These are phyloP conservation scores for Pseudogymnoascus sp. DNA, from an alignment of 2,329 filamentous ascomycete genomes.

Conservation along the genomic window DNA sequence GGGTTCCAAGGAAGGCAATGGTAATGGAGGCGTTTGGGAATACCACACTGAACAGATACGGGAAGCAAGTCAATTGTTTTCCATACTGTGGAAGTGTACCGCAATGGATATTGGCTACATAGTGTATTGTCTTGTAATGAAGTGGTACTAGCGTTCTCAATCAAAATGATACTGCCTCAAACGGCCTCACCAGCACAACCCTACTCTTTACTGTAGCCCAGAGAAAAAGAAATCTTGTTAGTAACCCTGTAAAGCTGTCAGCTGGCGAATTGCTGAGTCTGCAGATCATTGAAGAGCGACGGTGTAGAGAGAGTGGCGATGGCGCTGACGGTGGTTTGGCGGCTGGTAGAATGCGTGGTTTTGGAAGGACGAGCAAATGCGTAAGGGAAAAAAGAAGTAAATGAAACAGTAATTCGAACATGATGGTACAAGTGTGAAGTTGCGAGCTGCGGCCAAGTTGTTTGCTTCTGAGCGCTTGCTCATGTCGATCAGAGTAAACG, in stretches of 20 bases:
- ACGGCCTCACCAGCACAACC: not conserved
- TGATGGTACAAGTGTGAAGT: not conserved
- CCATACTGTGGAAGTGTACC: not conserved
- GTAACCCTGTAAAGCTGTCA: not conserved
- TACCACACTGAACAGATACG: not conserved
- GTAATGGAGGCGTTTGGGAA: not conserved
- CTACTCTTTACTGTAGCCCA: not conserved
- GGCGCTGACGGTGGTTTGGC: not conserved
- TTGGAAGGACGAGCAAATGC: not conserved
- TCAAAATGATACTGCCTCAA: not conserved
- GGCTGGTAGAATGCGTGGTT: too few relatives aligned
- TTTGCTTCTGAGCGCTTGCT: not conserved
- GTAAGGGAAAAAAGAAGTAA: not conserved
- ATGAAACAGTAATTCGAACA: not conserved
- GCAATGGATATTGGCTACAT: not conserved
- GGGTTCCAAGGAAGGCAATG: not conserved
- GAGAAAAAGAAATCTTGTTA: not conserved
- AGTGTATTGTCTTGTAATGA: constrained; percentile 8
- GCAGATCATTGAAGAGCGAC: not conserved
- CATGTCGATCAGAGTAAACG: not conserved
- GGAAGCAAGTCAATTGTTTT: not conserved
- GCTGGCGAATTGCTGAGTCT: not conserved
- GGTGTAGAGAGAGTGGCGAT: not conserved
- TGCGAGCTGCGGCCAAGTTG: not conserved
- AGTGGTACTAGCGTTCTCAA: not conserved